Percentiles rank a stretch among this genome's conserved stretches.
These are phyloP conservation scores for Mallotus repandus DNA, from an alignment of 441 rosid species.

Conservation along the genomic window DNA sequence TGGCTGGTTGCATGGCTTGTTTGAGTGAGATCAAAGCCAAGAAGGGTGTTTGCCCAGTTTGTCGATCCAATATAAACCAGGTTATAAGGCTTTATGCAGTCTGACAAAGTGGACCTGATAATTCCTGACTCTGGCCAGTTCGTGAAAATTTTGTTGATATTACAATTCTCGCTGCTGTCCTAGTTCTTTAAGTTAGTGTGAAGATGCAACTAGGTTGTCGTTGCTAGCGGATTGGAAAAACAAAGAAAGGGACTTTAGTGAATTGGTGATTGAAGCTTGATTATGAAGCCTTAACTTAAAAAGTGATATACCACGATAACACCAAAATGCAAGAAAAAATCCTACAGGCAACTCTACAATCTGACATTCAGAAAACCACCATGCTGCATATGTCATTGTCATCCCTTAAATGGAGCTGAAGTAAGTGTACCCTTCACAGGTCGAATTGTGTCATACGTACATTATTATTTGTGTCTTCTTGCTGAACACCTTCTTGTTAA, in stretches of 20 bases:
- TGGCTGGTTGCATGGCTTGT: constrained; percentile 70
- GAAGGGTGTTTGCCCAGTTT: constrained; percentile 59
- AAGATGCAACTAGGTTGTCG: constrained; percentile 2
- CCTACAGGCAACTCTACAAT: not conserved
- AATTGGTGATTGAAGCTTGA: not conserved
- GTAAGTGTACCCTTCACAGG: not conserved
- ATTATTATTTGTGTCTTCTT: no score
- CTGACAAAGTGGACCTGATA: constrained; percentile 21
- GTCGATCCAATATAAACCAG: constrained; percentile 43
- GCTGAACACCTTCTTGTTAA: no score
- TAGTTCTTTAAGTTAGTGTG: not conserved
- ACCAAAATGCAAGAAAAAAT: not conserved
- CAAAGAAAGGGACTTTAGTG: not conserved
- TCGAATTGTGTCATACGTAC: not conserved
- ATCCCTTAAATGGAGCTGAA: not conserved
- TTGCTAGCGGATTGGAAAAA: not conserved
- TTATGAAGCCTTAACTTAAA: not conserved
- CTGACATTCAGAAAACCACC: not conserved
- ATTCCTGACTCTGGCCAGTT: not conserved
- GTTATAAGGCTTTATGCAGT: constrained; percentile 53
- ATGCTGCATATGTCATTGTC: no score
- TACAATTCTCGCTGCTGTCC: no score
- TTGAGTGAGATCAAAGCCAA: constrained; percentile 47
- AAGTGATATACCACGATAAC: not conserved
- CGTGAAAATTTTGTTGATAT: not conserved